Percentiles rank a stretch among this genome's conserved stretches.
Evolutionary conservation across 257 asterid species (phyloP).

Genomic region (Nicotiana knightiana): DNA sequence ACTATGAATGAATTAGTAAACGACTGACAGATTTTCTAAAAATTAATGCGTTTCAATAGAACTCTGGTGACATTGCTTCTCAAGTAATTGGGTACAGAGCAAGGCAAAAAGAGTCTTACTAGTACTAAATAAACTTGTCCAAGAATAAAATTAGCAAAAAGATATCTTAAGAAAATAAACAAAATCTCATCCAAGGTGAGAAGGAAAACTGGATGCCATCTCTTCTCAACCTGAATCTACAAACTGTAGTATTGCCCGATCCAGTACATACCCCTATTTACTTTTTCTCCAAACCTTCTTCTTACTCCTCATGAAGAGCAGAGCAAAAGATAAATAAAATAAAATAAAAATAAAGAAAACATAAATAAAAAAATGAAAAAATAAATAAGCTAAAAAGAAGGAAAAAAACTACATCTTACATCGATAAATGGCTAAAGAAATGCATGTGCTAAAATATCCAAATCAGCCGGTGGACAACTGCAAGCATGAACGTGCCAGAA

Average conservation of each 20-base stretch:
- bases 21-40: no score
- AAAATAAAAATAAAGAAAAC: not conserved
- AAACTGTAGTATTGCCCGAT: not conserved
- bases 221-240: not conserved
- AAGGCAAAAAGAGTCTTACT: not conserved
- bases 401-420: not conserved
- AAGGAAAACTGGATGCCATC: not conserved
- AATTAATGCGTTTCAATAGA: no score
- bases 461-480: not conserved
- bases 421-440: not conserved
- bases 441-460: not conserved
- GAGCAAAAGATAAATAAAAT: not conserved
- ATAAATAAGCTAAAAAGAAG: not conserved
- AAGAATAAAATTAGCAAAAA: not conserved
- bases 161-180: not conserved
- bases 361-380: no score
- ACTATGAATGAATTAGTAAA: not conserved
- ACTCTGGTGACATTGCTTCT: not conserved
- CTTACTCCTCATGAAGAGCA: not conserved
- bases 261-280: not conserved
- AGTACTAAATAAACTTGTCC: not conserved
- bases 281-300: not conserved
- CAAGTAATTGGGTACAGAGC: not conserved
- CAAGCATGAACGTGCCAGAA: not conserved
- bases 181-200: not conserved